A percentile compares a stretch with the other conserved stretches of the same genome.
phyloP scores from a whole-genome alignment of 345 rosid genomes.

The Eucalyptus fibrosa region DNA sequence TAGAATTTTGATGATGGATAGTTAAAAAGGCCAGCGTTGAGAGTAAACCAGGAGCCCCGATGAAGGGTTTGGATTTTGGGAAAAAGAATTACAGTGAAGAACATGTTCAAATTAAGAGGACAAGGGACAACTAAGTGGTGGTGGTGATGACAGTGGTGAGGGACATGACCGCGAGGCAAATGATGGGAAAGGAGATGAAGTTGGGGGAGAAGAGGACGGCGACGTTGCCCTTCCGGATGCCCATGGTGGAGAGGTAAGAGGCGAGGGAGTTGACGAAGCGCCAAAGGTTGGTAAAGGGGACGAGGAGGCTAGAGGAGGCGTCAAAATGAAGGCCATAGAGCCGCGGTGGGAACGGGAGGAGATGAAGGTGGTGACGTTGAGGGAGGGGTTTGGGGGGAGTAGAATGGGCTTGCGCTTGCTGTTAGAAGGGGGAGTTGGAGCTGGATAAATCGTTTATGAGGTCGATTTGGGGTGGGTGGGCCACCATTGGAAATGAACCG shows the following conservation, averaged over 20 bases:
- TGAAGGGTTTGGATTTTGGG: neutral
- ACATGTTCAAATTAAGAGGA: neutral
- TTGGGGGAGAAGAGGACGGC: neutral
- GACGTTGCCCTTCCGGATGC: neutral
- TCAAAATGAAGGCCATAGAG: constrained; percentile 54
- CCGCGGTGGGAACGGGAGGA: constrained; percentile 38
- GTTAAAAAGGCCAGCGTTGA: neutral
- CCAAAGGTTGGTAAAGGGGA: constrained; percentile 62
- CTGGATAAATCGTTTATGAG: neutral
- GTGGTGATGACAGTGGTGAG: neutral
- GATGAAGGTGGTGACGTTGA: neutral
- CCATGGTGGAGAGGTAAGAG: neutral
- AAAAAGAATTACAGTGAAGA: neutral
- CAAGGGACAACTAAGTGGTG: neutral
- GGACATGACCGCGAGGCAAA: neutral
- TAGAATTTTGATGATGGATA: neutral
- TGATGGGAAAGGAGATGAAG: neutral
- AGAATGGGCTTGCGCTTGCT: neutral
- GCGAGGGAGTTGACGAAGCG: constrained; percentile 44
- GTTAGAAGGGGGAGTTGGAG: neutral
- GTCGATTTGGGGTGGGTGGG: neutral
- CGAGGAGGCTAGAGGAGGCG: constrained; percentile 49
- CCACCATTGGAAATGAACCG: neutral
- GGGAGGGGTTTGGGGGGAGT: neutral
- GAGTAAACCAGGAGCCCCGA: neutral